Conservation (phyloP, 148 eudicot species). For the Persicaria maculosa region DNA sequence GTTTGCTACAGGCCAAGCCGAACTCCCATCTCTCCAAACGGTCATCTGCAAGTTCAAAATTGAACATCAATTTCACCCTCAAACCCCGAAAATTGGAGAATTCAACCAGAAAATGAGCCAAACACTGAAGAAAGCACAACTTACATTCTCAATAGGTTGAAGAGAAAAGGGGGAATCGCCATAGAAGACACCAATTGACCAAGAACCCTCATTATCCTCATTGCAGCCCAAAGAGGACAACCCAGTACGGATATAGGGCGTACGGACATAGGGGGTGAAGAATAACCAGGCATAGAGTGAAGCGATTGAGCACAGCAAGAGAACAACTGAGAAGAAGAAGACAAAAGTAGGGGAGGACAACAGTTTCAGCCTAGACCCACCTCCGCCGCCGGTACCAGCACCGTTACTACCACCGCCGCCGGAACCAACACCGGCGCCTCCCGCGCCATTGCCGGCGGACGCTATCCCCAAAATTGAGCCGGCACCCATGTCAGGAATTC, state of each 20-base stretch:
- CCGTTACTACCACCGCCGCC: conserved; percentile 13
- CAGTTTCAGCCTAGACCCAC: conserved; percentile 22
- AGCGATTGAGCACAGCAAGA: conserved; percentile 48
- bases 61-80: not conserved
- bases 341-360: conserved; percentile 31
- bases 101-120: not conserved
- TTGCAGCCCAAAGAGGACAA: conserved; percentile 39
- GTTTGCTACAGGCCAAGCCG: conserved; percentile 92
- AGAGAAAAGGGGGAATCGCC: conserved; percentile 79
- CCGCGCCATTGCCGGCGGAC: conserved; percentile 9
- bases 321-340: conserved; percentile 36
- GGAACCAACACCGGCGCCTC: conserved; percentile 9
- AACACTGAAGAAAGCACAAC: conserved; percentile 11
- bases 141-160: conserved; percentile 65
- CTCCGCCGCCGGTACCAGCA: conserved; percentile 5
- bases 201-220: conserved; percentile 80
- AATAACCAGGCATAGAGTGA: conserved; percentile 49
- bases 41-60: conserved; percentile 38
- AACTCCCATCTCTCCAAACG: conserved; percentile 44
- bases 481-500: conserved; percentile 1
- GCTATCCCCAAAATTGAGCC: conserved; percentile 5
- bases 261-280: conserved; percentile 38
- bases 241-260: conserved; percentile 22
- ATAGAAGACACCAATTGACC: conserved; percentile 84
- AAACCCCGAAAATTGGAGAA: not conserved